Percentiles rank a stretch among this genome's conserved stretches.
Conservation (phyloP, 2,329 filamentous ascomycete species). For the Byssochlamys sp. region DNA sequence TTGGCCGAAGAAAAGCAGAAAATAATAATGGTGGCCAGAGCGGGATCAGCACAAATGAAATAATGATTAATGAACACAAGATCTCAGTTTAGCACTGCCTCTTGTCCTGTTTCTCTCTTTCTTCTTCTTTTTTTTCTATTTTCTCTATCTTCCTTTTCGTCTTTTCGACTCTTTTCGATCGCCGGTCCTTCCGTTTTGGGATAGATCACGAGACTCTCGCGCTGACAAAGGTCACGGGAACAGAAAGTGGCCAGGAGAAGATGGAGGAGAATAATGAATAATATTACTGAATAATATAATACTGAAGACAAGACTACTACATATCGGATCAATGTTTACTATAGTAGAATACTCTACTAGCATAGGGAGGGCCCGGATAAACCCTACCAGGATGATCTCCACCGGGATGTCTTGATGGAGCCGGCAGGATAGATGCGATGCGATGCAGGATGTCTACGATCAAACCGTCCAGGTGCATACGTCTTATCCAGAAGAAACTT, state of each 20-base stretch:
- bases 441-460: background rate
- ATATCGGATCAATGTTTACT: no score
- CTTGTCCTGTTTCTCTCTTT: background rate
- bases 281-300: background rate
- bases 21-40: background rate
- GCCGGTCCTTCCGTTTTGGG: background rate
- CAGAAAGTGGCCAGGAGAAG: background rate
- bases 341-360: no score
- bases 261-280: background rate
- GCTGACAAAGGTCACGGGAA: background rate
- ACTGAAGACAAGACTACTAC: no score
- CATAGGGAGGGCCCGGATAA: background rate
- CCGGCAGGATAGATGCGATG: background rate
- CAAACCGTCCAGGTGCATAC: background rate
- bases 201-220: background rate
- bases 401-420: background rate
- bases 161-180: background rate
- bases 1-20: no score
- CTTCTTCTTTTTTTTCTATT: background rate
- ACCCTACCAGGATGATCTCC: background rate
- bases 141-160: background rate
- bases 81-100: no score
- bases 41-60: background rate
- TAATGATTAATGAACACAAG: background rate
- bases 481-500: background rate